Evolutionary conservation across 78 protist species (phyloP).

Genomic region (Dictyostelium firmibasis): DNA sequence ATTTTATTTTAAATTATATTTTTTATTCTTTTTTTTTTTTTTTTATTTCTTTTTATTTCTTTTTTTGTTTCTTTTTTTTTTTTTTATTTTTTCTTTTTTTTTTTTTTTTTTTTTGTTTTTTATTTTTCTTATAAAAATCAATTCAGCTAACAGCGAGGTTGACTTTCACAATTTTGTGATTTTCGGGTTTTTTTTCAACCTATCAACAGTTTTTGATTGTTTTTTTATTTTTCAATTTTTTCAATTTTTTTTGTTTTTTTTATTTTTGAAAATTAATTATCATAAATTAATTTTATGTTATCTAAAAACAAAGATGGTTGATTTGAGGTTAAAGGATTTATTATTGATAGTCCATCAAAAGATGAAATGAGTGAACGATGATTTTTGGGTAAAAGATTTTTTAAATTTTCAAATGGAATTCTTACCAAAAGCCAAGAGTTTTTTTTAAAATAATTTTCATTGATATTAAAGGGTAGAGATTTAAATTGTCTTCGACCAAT

Average conservation of each 20-base stretch:
- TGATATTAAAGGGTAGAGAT: not conserved
- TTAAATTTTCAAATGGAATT: not conserved
- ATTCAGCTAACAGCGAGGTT: not conserved
- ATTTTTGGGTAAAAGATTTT: not conserved
- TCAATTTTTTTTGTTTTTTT: not conserved
- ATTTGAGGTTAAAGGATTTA: not conserved
- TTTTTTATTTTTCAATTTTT: not conserved
- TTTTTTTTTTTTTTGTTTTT: not conserved
- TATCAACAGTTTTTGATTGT: not conserved
- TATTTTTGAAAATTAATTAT: not conserved
- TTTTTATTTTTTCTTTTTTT: not conserved
- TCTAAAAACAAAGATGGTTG: conserved; percentile 1
- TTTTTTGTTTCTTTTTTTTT: not conserved
- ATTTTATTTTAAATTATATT: too few species aligned
- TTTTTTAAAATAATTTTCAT: not conserved
- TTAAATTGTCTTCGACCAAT: not conserved
- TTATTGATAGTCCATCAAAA: not conserved
- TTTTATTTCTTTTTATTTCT: too few species aligned
- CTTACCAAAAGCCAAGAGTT: conserved; percentile 4
- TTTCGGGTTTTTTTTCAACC: too few species aligned
- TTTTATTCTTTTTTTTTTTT: too few species aligned
- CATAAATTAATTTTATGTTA: conserved; percentile 26
- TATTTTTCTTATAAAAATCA: not conserved
- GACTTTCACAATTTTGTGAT: too few species aligned
- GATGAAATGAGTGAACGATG: not conserved